Percentiles rank a stretch among this genome's conserved stretches.
Evolutionary conservation across 306 rosid genomes (phyloP).

Genomic region (Luffa aegyptiaca): DNA sequence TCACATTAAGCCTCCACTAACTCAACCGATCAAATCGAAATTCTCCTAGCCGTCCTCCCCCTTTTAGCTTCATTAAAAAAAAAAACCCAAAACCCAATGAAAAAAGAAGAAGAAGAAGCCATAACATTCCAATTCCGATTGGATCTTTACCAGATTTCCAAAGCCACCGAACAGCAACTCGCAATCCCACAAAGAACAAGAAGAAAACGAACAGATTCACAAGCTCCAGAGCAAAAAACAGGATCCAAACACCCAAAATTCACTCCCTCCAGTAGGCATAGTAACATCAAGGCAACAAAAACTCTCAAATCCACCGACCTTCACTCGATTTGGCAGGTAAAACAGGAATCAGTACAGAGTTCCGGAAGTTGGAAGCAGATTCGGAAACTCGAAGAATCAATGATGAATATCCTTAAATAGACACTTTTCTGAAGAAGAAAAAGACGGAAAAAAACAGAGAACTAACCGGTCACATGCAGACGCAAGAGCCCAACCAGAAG

Average conservation of each 20-base stretch:
- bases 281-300: not conserved
- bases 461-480: conserved; percentile 15
- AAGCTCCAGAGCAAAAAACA: not conserved
- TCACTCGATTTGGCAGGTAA: not conserved
- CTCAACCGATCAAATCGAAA: not conserved
- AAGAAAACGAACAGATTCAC: not conserved
- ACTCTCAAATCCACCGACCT: not conserved
- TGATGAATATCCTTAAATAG: not conserved
- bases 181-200: not conserved
- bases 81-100: not conserved
- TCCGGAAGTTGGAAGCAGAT: not conserved
- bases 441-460: not conserved
- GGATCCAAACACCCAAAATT: conserved; percentile 1
- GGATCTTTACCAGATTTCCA: not conserved
- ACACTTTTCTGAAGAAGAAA: not conserved
- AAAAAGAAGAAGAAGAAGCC: not conserved
- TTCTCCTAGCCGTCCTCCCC: not conserved
- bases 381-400: not conserved
- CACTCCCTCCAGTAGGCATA: not conserved
- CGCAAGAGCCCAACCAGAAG: conserved; percentile 14
- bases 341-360: not conserved
- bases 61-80: not conserved
- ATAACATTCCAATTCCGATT: not conserved
- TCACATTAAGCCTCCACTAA: not conserved
- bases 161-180: not conserved